Base-by-base conservation (phyloP, 2,329 filamentous ascomycete genomes). In the Penicillium sp. region DNA sequence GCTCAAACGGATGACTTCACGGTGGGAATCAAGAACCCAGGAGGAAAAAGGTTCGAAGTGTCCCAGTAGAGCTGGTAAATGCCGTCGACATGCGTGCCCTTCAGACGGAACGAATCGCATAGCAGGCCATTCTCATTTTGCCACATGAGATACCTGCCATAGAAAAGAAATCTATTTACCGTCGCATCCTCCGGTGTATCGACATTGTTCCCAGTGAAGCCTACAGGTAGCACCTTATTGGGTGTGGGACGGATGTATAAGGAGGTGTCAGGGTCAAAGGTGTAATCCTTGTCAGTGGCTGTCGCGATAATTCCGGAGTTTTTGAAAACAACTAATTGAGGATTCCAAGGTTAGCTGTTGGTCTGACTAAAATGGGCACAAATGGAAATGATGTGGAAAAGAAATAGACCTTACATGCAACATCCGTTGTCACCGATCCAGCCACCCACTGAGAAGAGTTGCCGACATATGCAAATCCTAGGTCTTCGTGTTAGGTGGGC, bases 21-120 rank as follows among this genome's bases (percentile, higher is more conserved):
- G 22, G 44, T 28, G 1, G 53, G 54, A 19, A 21, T 21, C 38
- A 49, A 26, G 35, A 51, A 57, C 6, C 53, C 53, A 4, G 47
- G 34, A 10, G 51, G 55, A 31, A 54, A 57, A 12, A 54, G 34
- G 21, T 53, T 58, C n/a, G 57, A 59, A 29, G 41, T 46, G 32
- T 59, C 54, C 43, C 46, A 59, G 44, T 55, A 57, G 2, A 55
- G 41, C 51, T 59, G 50, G 29, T 59, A 59, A 8, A 59, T 44
- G 15, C 45, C 51, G 4, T 48, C 43, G 6, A 55, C 49, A 37
- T 53, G 49, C 2, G 54, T 59, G n/a, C 40, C 54, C 45, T 54
- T 53, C 4, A 57, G 35, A 19, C 56, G 56, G 47, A 59, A 58
- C 3, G 53, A 57, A 32, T 55, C 47, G 15, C 42, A 39, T n/a